Evolutionary conservation across 2,329 filamentous ascomycete species (phyloP), one percentile per base, ranked within the genome.

Genomic region (Balansia obtecta): DNA sequence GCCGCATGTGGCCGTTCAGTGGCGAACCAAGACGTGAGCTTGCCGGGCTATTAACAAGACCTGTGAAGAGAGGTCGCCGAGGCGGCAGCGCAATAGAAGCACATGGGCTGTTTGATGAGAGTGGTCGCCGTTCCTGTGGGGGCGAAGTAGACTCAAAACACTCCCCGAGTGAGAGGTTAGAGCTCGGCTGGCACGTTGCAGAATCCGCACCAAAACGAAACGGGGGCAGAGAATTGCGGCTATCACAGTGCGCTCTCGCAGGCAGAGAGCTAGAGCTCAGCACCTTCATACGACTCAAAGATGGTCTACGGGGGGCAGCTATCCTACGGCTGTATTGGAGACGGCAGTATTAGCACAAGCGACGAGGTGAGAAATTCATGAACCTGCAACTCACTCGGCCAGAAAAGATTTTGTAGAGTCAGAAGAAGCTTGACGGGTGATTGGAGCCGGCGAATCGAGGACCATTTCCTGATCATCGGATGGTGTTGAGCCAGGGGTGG

Each of bases 91-190:
- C 73, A 44, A 79, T 69, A 53, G 67, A 72, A 52, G 71, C 68
- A 54, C 68, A 77, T 43, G 73, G 79, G 59, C 78, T 84, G 61
- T 78, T 77, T 49, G 79, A 77, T 37, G 80, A 79, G 49, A 77
- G 71, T 27, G 79, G 71, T 50, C 80, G 74, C 52, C 78, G 75
- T 58, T 90, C 83, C 55, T 84, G 84, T 13, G 84, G 82, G 2
- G 90, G 86, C 12, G 88, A 93, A 57, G 85, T 57, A 18, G 65
- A 80, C 55, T 83, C 76, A 64, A 94, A 94, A 71, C 85, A 88
- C 63, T 94, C 87, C 58, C 83, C 81, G 44, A 93, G 68, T 15
- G 85, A 86, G 56, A 88, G 76, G 16, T 62, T 63, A 32, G 62
- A 65, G 50, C 59, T 63, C 49, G 55, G 56, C 45, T 58, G 60